Percentiles rank a stretch among this genome's conserved stretches.
Evolutionary conservation across 139 green algal species (phyloP).

Genomic region (Coelastrella sp.): DNA sequence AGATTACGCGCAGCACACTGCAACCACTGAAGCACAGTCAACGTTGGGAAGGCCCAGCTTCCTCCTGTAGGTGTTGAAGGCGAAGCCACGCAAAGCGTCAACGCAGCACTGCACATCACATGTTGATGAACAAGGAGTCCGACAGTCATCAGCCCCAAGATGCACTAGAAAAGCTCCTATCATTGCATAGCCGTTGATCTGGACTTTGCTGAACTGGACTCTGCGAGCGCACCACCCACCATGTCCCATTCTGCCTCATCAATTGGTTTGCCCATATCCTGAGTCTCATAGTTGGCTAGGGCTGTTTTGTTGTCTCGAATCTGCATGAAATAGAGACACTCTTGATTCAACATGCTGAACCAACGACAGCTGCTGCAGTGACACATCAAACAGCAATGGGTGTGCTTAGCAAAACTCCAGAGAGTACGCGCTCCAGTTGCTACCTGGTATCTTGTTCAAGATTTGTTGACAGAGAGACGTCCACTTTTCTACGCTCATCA

Average conservation of each 20-base stretch:
- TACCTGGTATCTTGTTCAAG: background rate
- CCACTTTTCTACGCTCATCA: background rate
- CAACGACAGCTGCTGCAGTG: background rate
- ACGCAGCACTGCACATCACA: no score
- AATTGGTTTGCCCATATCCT: slow-evolving; percentile 90
- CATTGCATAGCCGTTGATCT: background rate
- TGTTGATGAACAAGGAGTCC: no score
- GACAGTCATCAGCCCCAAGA: no score
- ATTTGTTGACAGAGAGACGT: background rate
- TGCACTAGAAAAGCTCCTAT: no score
- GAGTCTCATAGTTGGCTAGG: slow-evolving; percentile 80
- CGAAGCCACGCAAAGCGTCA: no score
- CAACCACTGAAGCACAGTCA: no score
- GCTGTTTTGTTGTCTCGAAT: slow-evolving; percentile 67
- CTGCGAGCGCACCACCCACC: slow-evolving; percentile 49
- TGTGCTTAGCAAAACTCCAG: background rate
- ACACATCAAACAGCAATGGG: background rate
- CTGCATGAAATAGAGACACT: slow-evolving; percentile 49
- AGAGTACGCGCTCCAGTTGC: no score
- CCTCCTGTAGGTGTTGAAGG: no score
- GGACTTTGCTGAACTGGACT: background rate
- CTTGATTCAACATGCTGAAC: background rate
- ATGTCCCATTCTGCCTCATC: slow-evolving; percentile 92
- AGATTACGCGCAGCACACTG: no score
- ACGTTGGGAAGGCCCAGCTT: no score